Evolutionary conservation across 2,329 filamentous ascomycete species (phyloP).

Genomic region (Geosmithia morbida): DNA sequence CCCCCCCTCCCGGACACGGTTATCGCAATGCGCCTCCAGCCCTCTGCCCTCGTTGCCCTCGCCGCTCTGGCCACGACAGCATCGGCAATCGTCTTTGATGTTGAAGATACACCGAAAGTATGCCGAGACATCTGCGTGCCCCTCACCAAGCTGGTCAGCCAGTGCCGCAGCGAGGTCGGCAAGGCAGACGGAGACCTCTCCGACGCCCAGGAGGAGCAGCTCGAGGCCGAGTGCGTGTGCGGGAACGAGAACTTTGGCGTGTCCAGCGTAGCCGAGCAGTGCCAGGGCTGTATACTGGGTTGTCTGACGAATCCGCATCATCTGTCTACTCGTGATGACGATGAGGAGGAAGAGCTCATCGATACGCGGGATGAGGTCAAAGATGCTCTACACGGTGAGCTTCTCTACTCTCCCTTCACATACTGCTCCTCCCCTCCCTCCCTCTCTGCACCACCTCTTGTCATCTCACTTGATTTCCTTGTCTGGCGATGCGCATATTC

Average conservation of each 20-base stretch:
- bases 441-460: neutral
- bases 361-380: constrained; percentile 4
- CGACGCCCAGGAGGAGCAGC: constrained; percentile 18
- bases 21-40: constrained; percentile 8
- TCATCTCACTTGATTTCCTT: no score
- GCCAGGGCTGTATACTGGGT: constrained; percentile 21
- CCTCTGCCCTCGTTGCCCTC: constrained; percentile 14
- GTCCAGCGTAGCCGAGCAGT: constrained; percentile 16
- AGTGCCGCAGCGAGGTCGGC: constrained; percentile 16
- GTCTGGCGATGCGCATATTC: neutral
- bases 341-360: constrained; percentile 5
- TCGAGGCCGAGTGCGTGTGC: constrained; percentile 24
- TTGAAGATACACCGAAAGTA: constrained; percentile 16
- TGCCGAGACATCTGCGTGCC: constrained; percentile 21
- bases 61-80: constrained; percentile 11
- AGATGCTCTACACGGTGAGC: constrained; percentile 8
- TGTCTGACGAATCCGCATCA: constrained; percentile 7
- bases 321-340: constrained; percentile 4
- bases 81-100: constrained; percentile 14
- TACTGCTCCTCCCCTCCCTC: neutral
- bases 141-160: constrained; percentile 16
- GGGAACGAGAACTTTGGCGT: constrained; percentile 26
- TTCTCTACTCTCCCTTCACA: neutral
- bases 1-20: constrained; percentile 6
- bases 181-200: constrained; percentile 9